phyloP scores from a whole-genome alignment of 306 rosid genomes.

The Casuarina glauca region DNA sequence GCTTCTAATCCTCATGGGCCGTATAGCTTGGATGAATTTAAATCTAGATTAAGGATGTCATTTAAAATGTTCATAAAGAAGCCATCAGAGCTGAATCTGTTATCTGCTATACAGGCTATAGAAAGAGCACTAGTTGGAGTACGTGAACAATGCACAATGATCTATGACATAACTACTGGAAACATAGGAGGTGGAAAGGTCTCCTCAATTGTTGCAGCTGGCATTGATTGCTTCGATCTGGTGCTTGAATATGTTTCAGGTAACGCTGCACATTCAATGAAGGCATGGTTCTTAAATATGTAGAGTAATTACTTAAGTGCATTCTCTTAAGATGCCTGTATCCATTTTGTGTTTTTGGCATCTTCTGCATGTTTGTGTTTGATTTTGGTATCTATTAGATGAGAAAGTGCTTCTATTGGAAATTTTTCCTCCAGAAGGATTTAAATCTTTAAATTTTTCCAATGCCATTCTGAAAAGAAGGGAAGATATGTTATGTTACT shows the following conservation, averaged over 20 bases:
- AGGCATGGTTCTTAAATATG: conserved; percentile 17
- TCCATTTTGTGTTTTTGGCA: conserved; percentile 13
- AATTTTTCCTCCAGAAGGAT: not conserved
- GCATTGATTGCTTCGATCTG: conserved; percentile 79
- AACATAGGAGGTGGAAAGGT: conserved; percentile 61
- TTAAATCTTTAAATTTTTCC: conserved; percentile 1
- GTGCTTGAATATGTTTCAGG: conserved; percentile 87
- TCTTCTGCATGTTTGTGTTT: conserved; percentile 7
- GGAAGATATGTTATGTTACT: not conserved
- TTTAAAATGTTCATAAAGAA: conserved; percentile 65
- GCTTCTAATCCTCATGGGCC: conserved; percentile 45
- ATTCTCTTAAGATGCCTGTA: conserved; percentile 14
- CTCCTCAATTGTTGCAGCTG: conserved; percentile 74
- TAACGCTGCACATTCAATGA: conserved; percentile 34
- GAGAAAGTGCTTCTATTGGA: not conserved
- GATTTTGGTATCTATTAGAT: not conserved
- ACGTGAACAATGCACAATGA: conserved; percentile 49
- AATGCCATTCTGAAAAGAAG: not conserved
- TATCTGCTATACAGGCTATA: conserved; percentile 67
- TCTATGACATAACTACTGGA: conserved; percentile 56
- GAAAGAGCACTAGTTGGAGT: conserved; percentile 83
- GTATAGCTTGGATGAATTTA: conserved; percentile 63
- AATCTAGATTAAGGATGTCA: conserved; percentile 63
- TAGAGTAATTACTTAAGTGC: conserved; percentile 13
- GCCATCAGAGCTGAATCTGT: conserved; percentile 67